phyloP scores from a whole-genome alignment of 768 basidiomycete species.

The Tylopilus sp. region DNA sequence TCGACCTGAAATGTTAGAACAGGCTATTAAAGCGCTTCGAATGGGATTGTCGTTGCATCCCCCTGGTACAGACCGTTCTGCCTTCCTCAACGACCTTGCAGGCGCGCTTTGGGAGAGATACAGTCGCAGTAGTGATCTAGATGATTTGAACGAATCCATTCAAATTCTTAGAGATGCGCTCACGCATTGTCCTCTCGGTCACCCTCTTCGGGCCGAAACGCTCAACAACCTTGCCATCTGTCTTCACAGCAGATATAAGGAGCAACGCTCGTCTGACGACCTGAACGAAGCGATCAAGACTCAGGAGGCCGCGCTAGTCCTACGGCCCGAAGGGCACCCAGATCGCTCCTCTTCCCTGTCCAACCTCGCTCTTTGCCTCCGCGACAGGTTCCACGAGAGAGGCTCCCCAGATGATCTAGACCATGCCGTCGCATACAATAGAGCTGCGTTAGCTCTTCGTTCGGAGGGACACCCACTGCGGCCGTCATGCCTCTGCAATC shows the following conservation, averaged over 20 bases:
- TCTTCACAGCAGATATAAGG: neutral
- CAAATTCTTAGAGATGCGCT: neutral
- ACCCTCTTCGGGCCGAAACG: neutral
- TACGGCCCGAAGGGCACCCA: neutral
- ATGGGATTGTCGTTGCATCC: conserved; percentile 1
- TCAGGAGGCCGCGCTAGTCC: conserved; percentile 2
- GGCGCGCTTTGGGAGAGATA: conserved; percentile 2
- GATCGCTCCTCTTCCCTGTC: neutral
- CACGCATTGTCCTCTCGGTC: neutral
- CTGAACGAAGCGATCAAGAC: conserved; percentile 6
- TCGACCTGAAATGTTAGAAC: neutral
- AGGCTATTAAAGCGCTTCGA: neutral
- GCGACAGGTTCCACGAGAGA: neutral
- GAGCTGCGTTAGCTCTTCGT: neutral
- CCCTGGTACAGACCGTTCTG: neutral
- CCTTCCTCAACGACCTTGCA: conserved; percentile 7
- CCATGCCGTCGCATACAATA: neutral
- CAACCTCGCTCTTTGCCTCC: conserved; percentile 2
- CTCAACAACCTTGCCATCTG: conserved; percentile 15
- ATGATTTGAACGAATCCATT: conserved; percentile 8
- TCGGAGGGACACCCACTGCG: neutral
- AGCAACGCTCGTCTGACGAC: neutral
- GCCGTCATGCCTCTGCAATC: neutral
- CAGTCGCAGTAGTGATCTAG: neutral
- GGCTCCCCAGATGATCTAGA: neutral